phyloP scores from a whole-genome alignment of 2,329 filamentous ascomycete genomes.

The Calonectria henricotiae region DNA sequence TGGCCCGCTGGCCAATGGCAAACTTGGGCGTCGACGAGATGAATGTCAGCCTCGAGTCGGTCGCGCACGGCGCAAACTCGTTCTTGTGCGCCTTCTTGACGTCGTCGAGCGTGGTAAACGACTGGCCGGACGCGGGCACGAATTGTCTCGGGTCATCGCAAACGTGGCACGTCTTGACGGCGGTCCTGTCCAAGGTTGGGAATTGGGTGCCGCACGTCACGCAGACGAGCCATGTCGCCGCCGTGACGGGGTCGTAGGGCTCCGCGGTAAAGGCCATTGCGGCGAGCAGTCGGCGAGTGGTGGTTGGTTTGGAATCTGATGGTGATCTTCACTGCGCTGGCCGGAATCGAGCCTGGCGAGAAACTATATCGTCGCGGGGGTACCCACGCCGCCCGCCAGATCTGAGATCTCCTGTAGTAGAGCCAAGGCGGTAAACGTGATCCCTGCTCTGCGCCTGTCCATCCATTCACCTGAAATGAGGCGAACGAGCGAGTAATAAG shows the following conservation, averaged over 20 bases:
- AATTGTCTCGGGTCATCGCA: conserved; percentile 84
- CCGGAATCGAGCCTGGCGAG: background rate
- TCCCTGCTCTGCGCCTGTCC: conserved; percentile 3
- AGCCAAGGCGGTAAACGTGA: conserved; percentile 22
- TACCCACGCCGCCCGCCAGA: conserved; percentile 22
- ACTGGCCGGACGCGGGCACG: conserved; percentile 72
- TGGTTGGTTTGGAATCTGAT: background rate
- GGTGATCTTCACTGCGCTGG: conserved; percentile 25
- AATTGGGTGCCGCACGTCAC: conserved; percentile 81
- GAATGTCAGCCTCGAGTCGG: conserved; percentile 64
- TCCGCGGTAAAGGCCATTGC: conserved; percentile 45
- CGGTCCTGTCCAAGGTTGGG: conserved; percentile 60
- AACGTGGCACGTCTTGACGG: conserved; percentile 75
- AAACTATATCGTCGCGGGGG: conserved; percentile 21
- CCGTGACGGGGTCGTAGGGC: conserved; percentile 45
- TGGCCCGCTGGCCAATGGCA: conserved; percentile 82
- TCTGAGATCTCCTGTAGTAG: conserved; percentile 13
- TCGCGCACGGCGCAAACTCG: conserved; percentile 65
- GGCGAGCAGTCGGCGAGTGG: conserved; percentile 2
- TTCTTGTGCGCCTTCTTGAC: conserved; percentile 68
- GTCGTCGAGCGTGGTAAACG: conserved; percentile 74
- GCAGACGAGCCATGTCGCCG: conserved; percentile 70
- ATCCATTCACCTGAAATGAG: conserved; percentile 20
- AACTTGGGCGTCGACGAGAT: conserved; percentile 72
- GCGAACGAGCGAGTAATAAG: background rate